Conservation (phyloP, 2,329 filamentous ascomycete genomes). For the Paracamarosporium sp. region DNA sequence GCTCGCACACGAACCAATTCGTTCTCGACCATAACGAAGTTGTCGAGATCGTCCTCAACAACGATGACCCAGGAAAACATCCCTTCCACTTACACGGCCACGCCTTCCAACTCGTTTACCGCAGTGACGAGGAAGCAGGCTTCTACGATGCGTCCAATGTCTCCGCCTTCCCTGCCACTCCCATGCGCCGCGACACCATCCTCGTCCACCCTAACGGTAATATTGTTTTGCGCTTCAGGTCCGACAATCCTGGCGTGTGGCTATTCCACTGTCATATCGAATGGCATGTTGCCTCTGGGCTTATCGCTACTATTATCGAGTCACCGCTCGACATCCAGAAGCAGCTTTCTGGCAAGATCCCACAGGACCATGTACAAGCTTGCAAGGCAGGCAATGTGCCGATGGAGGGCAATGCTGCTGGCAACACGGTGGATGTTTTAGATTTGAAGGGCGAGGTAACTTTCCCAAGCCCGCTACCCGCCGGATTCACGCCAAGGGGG, state of each 20-base stretch:
- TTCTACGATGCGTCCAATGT: slow-evolving; percentile 57
- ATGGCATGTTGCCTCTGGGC: slow-evolving; percentile 52
- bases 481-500: slow-evolving; percentile 73
- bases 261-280: slow-evolving; percentile 47
- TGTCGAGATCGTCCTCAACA: slow-evolving; percentile 81
- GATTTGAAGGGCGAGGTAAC: slow-evolving; percentile 62
- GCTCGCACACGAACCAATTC: slow-evolving; percentile 62
- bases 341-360: slow-evolving; percentile 60
- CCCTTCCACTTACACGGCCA: slow-evolving; percentile 74
- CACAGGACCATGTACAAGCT: slow-evolving; percentile 64
- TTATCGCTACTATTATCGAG: slow-evolving; percentile 61
- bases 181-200: slow-evolving; percentile 61
- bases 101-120: slow-evolving; percentile 44
- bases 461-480: slow-evolving; percentile 64
- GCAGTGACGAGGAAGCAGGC: slow-evolving; percentile 42
- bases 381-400: slow-evolving; percentile 63
- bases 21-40: slow-evolving; percentile 71
- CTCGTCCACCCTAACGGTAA: slow-evolving; percentile 62
- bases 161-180: slow-evolving; percentile 32
- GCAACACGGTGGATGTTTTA: slow-evolving; percentile 68
- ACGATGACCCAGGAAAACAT: slow-evolving; percentile 70
- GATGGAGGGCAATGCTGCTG: slow-evolving; percentile 75
- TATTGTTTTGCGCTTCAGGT: slow-evolving; percentile 62
- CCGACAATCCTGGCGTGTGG: slow-evolving; percentile 56
- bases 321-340: slow-evolving; percentile 65